Percentiles rank a stretch among this genome's conserved stretches.
phyloP scores from a whole-genome alignment of 495 filamentous ascomycete species.

The Penicillium desertorum region DNA sequence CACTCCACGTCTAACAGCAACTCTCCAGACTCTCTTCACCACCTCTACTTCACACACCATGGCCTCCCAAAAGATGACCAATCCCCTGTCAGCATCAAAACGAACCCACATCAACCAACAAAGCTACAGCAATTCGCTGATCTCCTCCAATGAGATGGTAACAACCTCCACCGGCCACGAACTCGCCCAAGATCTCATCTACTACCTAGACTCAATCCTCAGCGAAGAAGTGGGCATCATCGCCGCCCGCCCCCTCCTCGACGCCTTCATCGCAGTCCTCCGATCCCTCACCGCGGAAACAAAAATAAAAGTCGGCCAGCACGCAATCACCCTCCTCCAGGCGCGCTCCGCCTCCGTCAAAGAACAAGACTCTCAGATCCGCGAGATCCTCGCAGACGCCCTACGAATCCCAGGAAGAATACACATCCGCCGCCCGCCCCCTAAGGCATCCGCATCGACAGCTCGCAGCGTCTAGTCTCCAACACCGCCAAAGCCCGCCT shows the following conservation, averaged over 20 bases:
- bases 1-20: background rate
- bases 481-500: slow-evolving; percentile 74
- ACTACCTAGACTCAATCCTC: slow-evolving; percentile 68
- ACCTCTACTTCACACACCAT: slow-evolving; percentile 35
- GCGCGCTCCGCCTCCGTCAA: slow-evolving; percentile 74
- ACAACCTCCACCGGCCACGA: slow-evolving; percentile 52
- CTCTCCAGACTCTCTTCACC: background rate
- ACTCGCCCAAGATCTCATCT: slow-evolving; percentile 63
- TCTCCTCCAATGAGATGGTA: slow-evolving; percentile 65
- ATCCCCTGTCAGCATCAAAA: slow-evolving; percentile 56
- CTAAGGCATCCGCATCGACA: slow-evolving; percentile 88
- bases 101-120: slow-evolving; percentile 48
- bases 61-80: slow-evolving; percentile 58
- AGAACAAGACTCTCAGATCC: slow-evolving; percentile 75
- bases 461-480: slow-evolving; percentile 76
- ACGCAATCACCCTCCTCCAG: slow-evolving; percentile 63
- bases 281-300: slow-evolving; percentile 56
- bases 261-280: slow-evolving; percentile 61
- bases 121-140: slow-evolving; percentile 63
- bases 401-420: slow-evolving; percentile 80
- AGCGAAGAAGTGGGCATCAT: slow-evolving; percentile 71
- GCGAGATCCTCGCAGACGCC: slow-evolving; percentile 79
- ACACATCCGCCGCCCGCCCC: slow-evolving; percentile 68
- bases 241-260: slow-evolving; percentile 67
- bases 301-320: slow-evolving; percentile 67